Evolutionary conservation across 805 yeast genomes (phyloP).

Genomic region (Phaffomyces opuntiae): DNA sequence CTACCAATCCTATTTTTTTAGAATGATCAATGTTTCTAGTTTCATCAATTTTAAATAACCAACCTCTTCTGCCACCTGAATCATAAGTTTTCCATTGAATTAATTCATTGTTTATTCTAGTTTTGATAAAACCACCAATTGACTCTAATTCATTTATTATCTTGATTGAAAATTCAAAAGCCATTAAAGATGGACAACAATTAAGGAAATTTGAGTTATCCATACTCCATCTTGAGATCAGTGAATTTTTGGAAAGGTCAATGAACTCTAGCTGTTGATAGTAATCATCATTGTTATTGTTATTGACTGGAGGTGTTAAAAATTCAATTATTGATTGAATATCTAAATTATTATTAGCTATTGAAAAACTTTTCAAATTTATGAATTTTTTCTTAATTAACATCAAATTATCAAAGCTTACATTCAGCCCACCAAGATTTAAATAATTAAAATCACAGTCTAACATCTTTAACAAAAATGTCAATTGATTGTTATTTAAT

Average conservation of each 20-base stretch:
- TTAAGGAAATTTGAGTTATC: constrained; percentile 40
- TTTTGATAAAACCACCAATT: constrained; percentile 21
- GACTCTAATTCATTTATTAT: constrained; percentile 40
- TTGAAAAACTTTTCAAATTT: constrained; percentile 28
- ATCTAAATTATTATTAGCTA: constrained; percentile 30
- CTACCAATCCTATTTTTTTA: constrained; percentile 32
- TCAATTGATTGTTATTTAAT: constrained; percentile 43
- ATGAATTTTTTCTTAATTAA: constrained; percentile 35
- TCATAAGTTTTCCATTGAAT: constrained; percentile 26
- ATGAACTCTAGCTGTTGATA: constrained; percentile 42
- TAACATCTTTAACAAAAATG: constrained; percentile 36
- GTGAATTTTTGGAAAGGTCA: constrained; percentile 59
- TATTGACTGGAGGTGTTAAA: constrained; percentile 21
- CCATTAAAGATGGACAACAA: constrained; percentile 42
- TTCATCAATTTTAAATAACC: constrained; percentile 54
- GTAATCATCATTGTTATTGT: constrained; percentile 3
- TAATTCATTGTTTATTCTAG: constrained; percentile 18
- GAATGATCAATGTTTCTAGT: constrained; percentile 28
- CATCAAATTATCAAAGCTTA: constrained; percentile 29
- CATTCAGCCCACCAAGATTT: constrained; percentile 61
- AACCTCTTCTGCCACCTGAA: constrained; percentile 65
- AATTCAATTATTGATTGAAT: constrained; percentile 28
- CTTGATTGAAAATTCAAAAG: constrained; percentile 62
- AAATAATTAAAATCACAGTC: constrained; percentile 38
- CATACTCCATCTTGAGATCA: constrained; percentile 52